These are phyloP conservation scores for Kurtzmaniella quercitrusa DNA, from an alignment of 1,139 yeast species.

Conservation along the genomic window DNA sequence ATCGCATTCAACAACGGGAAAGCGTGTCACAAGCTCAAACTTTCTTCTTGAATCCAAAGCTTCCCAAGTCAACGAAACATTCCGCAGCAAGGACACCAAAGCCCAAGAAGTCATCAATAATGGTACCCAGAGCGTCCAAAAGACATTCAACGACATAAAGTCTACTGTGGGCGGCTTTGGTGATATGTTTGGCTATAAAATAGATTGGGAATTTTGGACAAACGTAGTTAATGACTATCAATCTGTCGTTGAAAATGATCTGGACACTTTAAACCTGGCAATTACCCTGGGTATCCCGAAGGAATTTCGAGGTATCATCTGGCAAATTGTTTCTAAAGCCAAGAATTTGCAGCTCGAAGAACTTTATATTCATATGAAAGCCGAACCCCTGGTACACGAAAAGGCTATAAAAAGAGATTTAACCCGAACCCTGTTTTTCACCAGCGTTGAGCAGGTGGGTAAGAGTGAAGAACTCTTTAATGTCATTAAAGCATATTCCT, in stretches of 20 bases:
- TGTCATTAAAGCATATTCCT: constrained; percentile 78
- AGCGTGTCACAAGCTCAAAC: constrained; percentile 17
- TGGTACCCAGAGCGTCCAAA: constrained; percentile 60
- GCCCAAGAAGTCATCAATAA: constrained; percentile 48
- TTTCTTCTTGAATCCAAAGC: constrained; percentile 35
- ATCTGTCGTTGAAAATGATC: constrained; percentile 57
- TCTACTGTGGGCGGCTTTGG: constrained; percentile 43
- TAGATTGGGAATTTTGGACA: constrained; percentile 90
- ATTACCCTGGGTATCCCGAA: constrained; percentile 77
- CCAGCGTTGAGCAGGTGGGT: constrained; percentile 51
- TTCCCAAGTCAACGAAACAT: constrained; percentile 25
- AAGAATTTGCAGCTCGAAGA: constrained; percentile 73
- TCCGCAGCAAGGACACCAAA: constrained; percentile 26
- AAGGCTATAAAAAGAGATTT: constrained; percentile 78
- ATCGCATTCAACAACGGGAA: constrained; percentile 17
- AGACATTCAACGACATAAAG: constrained; percentile 55
- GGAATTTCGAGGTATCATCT: constrained; percentile 80
- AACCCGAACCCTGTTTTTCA: constrained; percentile 77
- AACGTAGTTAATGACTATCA: constrained; percentile 71
- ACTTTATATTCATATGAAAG: constrained; percentile 50
- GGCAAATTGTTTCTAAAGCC: constrained; percentile 88
- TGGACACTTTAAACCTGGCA: constrained; percentile 55
- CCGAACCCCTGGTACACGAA: constrained; percentile 61
- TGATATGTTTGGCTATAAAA: constrained; percentile 33
- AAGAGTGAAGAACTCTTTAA: constrained; percentile 59